Evolutionary conservation across 2,329 filamentous ascomycete genomes (phyloP).

Genomic region (Scytalidium lignicola): DNA sequence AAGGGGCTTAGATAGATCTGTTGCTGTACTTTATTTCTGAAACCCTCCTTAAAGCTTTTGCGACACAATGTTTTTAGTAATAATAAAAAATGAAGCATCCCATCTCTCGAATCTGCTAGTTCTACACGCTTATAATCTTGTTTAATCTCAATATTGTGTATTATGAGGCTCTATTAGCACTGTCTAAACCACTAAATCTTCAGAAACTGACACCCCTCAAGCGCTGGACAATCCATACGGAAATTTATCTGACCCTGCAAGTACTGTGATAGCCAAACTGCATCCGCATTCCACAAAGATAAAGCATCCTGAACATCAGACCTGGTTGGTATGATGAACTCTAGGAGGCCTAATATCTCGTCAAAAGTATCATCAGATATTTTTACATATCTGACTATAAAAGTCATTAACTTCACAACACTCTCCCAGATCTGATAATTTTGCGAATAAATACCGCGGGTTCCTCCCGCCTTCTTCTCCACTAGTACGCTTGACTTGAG

Average conservation of each 20-base stretch:
- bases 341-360: constrained; percentile 60
- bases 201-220: constrained; percentile 37
- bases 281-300: constrained; percentile 64
- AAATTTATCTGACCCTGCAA: constrained; percentile 18
- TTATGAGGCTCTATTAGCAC: constrained; percentile 11
- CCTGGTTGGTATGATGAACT: constrained; percentile 40
- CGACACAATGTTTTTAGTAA: background rate
- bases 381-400: constrained; percentile 56
- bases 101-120: constrained; percentile 5
- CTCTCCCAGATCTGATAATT: constrained; percentile 61
- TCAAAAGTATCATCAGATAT: constrained; percentile 69
- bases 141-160: constrained; percentile 5
- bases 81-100: constrained; percentile 5
- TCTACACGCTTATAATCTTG: background rate
- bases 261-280: constrained; percentile 66
- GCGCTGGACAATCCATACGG: constrained; percentile 32
- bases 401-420: constrained; percentile 51
- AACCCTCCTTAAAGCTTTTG: background rate
- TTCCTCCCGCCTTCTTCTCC: constrained; percentile 23
- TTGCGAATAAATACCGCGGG: constrained; percentile 56
- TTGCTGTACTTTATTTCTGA: background rate
- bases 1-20: background rate
- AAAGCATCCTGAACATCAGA: constrained; percentile 50
- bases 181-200: constrained; percentile 5
- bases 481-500: constrained; percentile 35